Evolutionary conservation across 371 early-diverging fungal genomes (phyloP).

Genomic region (Mortierella sp.): DNA sequence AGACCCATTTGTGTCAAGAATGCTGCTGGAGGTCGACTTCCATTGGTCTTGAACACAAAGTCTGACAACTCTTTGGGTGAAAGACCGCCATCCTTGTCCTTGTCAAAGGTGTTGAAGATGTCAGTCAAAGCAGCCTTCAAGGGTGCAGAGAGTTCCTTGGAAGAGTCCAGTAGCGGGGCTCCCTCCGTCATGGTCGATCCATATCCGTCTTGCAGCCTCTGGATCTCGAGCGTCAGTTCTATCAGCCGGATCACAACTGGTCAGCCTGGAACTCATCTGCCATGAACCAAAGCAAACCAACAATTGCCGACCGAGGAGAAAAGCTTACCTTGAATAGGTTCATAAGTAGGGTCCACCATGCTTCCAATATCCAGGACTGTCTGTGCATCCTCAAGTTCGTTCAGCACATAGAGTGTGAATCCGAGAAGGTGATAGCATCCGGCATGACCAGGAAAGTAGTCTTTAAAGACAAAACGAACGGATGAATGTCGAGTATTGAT

Average conservation of each 20-base stretch:
- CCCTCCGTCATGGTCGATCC: slow-evolving; percentile 54
- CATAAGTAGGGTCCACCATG: slow-evolving; percentile 61
- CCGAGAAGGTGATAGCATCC: slow-evolving; percentile 68
- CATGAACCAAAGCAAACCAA: background rate
- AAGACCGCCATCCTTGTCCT: slow-evolving; percentile 63
- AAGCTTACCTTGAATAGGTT: slow-evolving; percentile 60
- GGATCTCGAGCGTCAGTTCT: slow-evolving; percentile 65
- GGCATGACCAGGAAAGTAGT: slow-evolving; percentile 63
- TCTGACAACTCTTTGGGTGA: slow-evolving; percentile 58
- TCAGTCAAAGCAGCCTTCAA: slow-evolving; percentile 57
- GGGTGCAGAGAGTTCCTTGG: slow-evolving; percentile 57
- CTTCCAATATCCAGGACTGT: slow-evolving; percentile 62
- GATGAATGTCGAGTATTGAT: background rate
- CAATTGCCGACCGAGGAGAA: background rate
- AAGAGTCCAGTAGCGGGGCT: slow-evolving; percentile 56
- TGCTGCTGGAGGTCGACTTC: slow-evolving; percentile 63
- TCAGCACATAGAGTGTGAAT: slow-evolving; percentile 62
- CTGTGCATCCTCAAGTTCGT: slow-evolving; percentile 62
- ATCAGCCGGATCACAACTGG: background rate
- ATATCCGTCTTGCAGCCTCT: slow-evolving; percentile 57
- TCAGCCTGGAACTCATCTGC: too few relatives aligned
- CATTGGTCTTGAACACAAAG: slow-evolving; percentile 67
- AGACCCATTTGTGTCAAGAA: slow-evolving; percentile 68
- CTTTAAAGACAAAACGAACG: slow-evolving; percentile 24
- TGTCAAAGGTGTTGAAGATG: slow-evolving; percentile 64